Conservation (phyloP, 805 yeast genomes). For the Cyberlindnera americana region DNA sequence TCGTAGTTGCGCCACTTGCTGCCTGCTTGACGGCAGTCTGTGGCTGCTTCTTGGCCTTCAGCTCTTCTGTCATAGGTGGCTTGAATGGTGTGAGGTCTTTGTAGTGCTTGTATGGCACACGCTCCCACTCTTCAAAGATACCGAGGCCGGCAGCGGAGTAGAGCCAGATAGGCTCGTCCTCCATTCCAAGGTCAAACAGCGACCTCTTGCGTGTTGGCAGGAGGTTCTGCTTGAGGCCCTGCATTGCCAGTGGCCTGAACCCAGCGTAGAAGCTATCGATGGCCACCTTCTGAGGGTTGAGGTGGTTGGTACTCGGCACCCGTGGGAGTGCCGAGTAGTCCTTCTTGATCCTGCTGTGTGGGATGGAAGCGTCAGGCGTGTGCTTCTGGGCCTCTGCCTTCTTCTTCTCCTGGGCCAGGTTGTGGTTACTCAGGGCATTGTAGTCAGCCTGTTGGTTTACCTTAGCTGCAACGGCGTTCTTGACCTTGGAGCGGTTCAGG, state of each 20-base stretch:
- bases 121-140: slow-evolving; percentile 31
- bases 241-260: slow-evolving; percentile 25
- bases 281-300: slow-evolving; percentile 18
- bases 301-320: slow-evolving; percentile 20
- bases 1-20: neutral
- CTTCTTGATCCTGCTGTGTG: slow-evolving; percentile 10
- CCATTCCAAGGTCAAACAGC: slow-evolving; percentile 21
- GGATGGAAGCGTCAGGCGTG: neutral
- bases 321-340: slow-evolving; percentile 23
- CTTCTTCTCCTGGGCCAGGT: slow-evolving; percentile 11
- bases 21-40: slow-evolving; percentile 2
- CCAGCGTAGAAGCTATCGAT: slow-evolving; percentile 23
- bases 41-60: slow-evolving; percentile 7
- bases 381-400: neutral
- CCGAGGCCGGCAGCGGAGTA: slow-evolving; percentile 35
- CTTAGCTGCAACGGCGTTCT: slow-evolving; percentile 20
- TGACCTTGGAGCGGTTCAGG: slow-evolving; percentile 7
- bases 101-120: slow-evolving; percentile 16
- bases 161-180: slow-evolving; percentile 30
- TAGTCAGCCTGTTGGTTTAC: slow-evolving; percentile 18
- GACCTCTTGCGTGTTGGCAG: slow-evolving; percentile 29
- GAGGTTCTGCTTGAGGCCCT: slow-evolving; percentile 26
- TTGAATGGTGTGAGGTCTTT: slow-evolving; percentile 32
- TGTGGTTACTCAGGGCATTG: slow-evolving; percentile 28
- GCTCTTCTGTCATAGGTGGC: slow-evolving; percentile 25